A percentile compares a stretch with the other conserved stretches of the same genome.
Conservation (phyloP, 2,329 filamentous ascomycete species). For the Aspergillus pseudoviridinutans region DNA sequence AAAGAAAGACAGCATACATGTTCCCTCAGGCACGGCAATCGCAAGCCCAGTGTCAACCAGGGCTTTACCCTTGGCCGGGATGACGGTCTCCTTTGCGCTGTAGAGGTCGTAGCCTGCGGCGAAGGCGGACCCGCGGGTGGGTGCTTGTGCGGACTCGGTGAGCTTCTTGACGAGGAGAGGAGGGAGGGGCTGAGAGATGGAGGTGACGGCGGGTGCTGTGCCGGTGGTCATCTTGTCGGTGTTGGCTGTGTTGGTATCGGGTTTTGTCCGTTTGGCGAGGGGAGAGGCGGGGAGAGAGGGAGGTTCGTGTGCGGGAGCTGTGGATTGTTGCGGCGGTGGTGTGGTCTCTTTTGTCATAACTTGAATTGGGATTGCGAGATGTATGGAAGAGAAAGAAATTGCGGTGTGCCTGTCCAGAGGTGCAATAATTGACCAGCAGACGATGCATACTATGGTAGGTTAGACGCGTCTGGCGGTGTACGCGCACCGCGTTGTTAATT, state of each 20-base stretch:
- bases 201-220: slow-evolving; percentile 29
- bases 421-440: neutral
- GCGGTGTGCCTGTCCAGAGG: neutral
- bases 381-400: slow-evolving; percentile 1
- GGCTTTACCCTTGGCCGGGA: slow-evolving; percentile 78
- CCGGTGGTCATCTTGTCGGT: slow-evolving; percentile 30
- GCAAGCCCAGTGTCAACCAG: slow-evolving; percentile 87
- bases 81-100: slow-evolving; percentile 65
- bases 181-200: slow-evolving; percentile 46
- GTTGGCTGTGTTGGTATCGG: slow-evolving; percentile 35
- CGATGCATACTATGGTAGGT: neutral
- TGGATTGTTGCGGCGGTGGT: slow-evolving; percentile 20
- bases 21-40: slow-evolving; percentile 85
- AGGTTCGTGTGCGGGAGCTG: slow-evolving; percentile 37
- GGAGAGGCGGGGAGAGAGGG: slow-evolving; percentile 67
- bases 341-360: slow-evolving; percentile 44
- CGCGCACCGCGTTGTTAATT: slow-evolving; percentile 17
- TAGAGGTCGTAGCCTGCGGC: slow-evolving; percentile 96
- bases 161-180: slow-evolving; percentile 85
- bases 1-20: slow-evolving; percentile 58
- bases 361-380: neutral
- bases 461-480: slow-evolving; percentile 20
- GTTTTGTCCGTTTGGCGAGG: slow-evolving; percentile 75
- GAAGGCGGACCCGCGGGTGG: slow-evolving; percentile 82
- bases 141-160: slow-evolving; percentile 70